These are phyloP conservation scores for Cyberlindnera mississippiensis DNA, from an alignment of 805 yeast species.

Conservation along the genomic window DNA sequence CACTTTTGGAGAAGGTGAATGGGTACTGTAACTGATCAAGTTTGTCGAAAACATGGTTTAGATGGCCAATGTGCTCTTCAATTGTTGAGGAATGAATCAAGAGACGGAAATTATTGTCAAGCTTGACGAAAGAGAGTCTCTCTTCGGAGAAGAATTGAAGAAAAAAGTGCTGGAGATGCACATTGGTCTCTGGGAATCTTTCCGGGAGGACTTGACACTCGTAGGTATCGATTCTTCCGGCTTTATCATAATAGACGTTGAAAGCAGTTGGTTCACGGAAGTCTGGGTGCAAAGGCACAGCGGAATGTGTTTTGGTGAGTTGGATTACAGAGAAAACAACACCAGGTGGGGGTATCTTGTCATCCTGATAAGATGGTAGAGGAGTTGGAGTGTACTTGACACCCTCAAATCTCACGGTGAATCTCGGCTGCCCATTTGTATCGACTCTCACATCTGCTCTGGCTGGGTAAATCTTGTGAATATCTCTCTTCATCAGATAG, in stretches of 20 bases:
- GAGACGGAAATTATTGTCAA: not conserved
- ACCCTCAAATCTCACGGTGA: conserved; percentile 3
- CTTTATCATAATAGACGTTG: not conserved
- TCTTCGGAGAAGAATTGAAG: not conserved
- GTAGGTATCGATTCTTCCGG: not conserved
- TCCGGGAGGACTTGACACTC: conserved; percentile 3
- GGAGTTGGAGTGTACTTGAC: not conserved
- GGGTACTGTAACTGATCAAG: conserved; percentile 1
- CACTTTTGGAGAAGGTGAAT: not conserved
- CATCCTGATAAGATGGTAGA: not conserved
- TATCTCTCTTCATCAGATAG: not conserved
- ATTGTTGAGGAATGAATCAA: not conserved
- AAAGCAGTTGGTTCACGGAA: not conserved
- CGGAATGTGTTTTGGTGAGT: conserved; percentile 1
- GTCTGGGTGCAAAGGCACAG: conserved; percentile 3
- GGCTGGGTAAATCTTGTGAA: not conserved
- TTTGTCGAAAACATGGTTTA: conserved; percentile 1
- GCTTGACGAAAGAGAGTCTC: not conserved
- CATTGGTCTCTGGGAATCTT: conserved; percentile 3
- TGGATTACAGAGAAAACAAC: conserved; percentile 1
- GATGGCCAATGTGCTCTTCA: not conserved
- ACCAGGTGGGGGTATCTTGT: not conserved
- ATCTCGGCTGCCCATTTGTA: conserved; percentile 1
- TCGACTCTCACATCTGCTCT: conserved; percentile 4
- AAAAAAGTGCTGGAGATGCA: conserved; percentile 2